Percentiles rank a stretch among this genome's conserved stretches.
phyloP scores from a whole-genome alignment of 2,329 filamentous ascomycete genomes.

The Graphilbum sp. region DNA sequence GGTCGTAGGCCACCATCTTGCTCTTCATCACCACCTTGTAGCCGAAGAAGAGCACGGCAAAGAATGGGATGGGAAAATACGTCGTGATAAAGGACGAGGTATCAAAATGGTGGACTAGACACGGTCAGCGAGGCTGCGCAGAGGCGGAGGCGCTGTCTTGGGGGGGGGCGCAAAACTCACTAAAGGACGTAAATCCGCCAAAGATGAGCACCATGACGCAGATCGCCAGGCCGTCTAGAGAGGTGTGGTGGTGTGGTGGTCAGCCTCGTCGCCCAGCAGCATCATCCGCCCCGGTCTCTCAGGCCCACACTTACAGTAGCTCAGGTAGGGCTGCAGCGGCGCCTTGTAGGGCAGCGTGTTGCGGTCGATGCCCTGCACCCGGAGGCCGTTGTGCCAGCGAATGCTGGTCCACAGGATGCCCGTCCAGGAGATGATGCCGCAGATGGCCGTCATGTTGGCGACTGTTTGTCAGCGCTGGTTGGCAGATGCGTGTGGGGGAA shows the following conservation, averaged over 20 bases:
- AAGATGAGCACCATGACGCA: too few relatives aligned
- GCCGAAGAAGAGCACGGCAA: constrained; percentile 1
- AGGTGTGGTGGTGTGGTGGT: too few relatives aligned
- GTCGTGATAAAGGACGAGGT: constrained; percentile 1
- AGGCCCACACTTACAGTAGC: constrained; percentile 27
- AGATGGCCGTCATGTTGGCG: too few relatives aligned
- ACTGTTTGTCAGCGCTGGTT: too few relatives aligned
- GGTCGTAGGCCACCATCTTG: background rate
- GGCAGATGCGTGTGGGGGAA: too few relatives aligned
- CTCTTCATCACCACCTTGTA: background rate
- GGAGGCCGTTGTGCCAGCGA: constrained; percentile 48
- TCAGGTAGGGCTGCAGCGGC: constrained; percentile 48
- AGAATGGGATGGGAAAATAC: constrained; percentile 1
- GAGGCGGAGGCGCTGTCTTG: too few relatives aligned
- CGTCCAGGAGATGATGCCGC: too few relatives aligned
- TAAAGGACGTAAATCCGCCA: too few relatives aligned
- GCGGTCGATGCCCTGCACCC: constrained; percentile 46
- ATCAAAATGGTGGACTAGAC: background rate
- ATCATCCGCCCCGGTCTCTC: too few relatives aligned
- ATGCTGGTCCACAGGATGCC: constrained; percentile 43
- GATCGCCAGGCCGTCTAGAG: constrained; percentile 7
- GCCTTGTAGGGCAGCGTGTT: constrained; percentile 48
- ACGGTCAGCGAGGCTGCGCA: too few relatives aligned
- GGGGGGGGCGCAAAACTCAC: too few relatives aligned
- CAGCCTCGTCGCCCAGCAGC: too few relatives aligned